Evolutionary conservation across 2,329 filamentous ascomycete species (phyloP).

Genomic region (Aspergillus sp.): DNA sequence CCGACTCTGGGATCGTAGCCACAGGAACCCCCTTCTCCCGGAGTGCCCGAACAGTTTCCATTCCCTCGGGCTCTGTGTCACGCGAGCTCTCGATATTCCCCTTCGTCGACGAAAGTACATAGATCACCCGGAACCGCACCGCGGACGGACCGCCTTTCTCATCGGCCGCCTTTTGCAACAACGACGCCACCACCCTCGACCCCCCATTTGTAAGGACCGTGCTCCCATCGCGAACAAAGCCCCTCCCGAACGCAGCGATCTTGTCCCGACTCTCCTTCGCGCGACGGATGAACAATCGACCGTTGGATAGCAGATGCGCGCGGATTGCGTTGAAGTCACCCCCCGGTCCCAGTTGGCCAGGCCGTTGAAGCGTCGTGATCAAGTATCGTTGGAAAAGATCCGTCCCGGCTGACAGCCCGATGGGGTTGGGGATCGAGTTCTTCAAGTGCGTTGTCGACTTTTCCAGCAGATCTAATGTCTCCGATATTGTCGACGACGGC

Average conservation of each 20-base stretch:
- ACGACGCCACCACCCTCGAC: constrained; percentile 69
- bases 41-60: constrained; percentile 61
- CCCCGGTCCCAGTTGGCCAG: constrained; percentile 42
- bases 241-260: constrained; percentile 70
- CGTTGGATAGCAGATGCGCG: constrained; percentile 76
- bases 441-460: constrained; percentile 71
- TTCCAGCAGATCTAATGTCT: constrained; percentile 80
- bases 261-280: constrained; percentile 77
- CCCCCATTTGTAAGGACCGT: constrained; percentile 88
- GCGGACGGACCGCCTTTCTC: constrained; percentile 47
- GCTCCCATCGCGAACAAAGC: constrained; percentile 68
- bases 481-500: constrained; percentile 77
- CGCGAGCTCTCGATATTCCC: constrained; percentile 18
- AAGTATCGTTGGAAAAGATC: constrained; percentile 94
- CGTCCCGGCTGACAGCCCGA: constrained; percentile 86
- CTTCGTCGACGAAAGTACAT: constrained; percentile 48
- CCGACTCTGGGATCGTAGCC: constrained; percentile 67
- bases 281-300: constrained; percentile 73
- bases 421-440: constrained; percentile 71
- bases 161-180: constrained; percentile 67
- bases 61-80: constrained; percentile 51
- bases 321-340: constrained; percentile 76
- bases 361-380: constrained; percentile 59
- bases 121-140: constrained; percentile 74
- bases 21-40: constrained; percentile 70